Base-by-base conservation (phyloP, 2,329 filamentous ascomycete species). In the Berkeleyomyces rouxiae region DNA sequence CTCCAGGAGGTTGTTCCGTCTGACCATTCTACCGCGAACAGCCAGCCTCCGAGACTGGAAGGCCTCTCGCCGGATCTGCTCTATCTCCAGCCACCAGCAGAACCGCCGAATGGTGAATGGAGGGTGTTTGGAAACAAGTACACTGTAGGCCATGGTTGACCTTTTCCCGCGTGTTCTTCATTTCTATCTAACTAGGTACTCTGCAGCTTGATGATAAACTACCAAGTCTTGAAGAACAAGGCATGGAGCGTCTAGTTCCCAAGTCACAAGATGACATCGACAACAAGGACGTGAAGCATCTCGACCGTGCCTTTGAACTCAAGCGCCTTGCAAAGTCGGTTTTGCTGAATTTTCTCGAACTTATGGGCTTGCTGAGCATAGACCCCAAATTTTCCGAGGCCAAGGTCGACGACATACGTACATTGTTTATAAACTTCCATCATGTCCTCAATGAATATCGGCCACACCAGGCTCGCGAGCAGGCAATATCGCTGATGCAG, bases 361-460 rank as follows among this genome's bases (percentile, higher is more conserved):
- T 97, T 4, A 77, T 87, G 0, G 89, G 90, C 33, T 76, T 87
- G 11, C 76, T 95, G 63, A 79, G 82, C 7, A 74, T 82, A n/a
- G 79, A 85, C 55, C 87, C 89, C 0, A 77, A 79, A 51, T 76
- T 75, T 71, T 86, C 84, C 60, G 77, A 81, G 36, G 79, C 83
- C 49, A 95, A 95, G 71, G 79, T 92, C 55, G 78, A 83, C 53
- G 87, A 97, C 71, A 74, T 99, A 40, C 81, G 87, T 68, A 90
- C 86, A 13, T 76, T 97, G 37, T 86, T 95, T 66, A 85, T 92
- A 72, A 97, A 97, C 72, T 87, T 95, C 70, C 90, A 96, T 73
- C 89, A 95, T 70, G 80, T 96, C 61, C 83, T 97, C 67, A 99
- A 99, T 72, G 86, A 95, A 72, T 97, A 96, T 74, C 82, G 92